Base-by-base conservation (phyloP, 768 basidiomycete species). In the Peribolospora baueri region DNA sequence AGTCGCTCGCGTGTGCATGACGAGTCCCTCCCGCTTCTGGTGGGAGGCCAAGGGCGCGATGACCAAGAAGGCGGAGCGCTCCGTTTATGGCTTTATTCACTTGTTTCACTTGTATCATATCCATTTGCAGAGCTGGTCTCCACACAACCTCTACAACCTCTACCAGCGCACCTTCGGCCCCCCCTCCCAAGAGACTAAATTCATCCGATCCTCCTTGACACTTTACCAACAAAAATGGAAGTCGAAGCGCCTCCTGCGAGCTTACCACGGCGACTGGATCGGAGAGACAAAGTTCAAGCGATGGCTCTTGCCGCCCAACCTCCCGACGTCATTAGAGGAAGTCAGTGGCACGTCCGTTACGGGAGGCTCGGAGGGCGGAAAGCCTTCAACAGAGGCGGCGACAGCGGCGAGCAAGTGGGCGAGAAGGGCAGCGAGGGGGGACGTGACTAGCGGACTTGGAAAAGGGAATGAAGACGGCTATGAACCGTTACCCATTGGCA, bases 251-350 rank as follows among this genome's bases (percentile, higher is more conserved):
- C 77, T 86, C 56, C 75, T 86, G 41, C 79, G 90, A 55, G 90
- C 79, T 4, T 97, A 97, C 73, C 93, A 97, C 65, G 88, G 90
- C 36, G 90, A 93, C 73, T 81, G 76, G 65, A 87, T 95, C 58
- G 79, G 79, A 53, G 86, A 91, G 71, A 82, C 80, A 63, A 80
- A 80, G 43, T 97, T 95, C 75, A 88, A 88, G 65, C 77, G 82
- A 56, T 88, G 86, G 82, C 97, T 87, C 66, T 75, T 98, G 43
- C 91, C 25, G 25, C 25, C 91, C 11, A 72, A 76, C 57, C 79
- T 75, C 0, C 73, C 97, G 11, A 91, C 85, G 75, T 47, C 74
- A 39, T 37, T 56, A 71, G 46, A 71, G 70, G 54, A 68, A 62
- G 59, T 65, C 72, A 48, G 10, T 5, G 62, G 69, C 10, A 52